Evolutionary conservation across 2,329 filamentous ascomycete species (phyloP).

Genomic region (Zymoseptoria brevis): DNA sequence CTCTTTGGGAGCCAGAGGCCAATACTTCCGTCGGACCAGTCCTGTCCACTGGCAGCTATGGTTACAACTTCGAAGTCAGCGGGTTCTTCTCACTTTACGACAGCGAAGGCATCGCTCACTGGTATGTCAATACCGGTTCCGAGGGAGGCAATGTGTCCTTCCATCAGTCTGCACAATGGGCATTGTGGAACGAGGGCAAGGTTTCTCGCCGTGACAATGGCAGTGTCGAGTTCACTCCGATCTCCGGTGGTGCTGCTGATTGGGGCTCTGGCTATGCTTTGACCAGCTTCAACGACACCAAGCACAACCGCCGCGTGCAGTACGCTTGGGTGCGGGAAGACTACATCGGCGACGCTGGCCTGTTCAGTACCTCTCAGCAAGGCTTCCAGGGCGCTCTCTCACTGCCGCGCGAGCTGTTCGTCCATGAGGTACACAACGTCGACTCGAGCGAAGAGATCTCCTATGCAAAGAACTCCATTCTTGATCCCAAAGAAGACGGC

Average conservation of each 20-base stretch:
- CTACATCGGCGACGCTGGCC: slow-evolving; percentile 28
- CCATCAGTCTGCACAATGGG: slow-evolving; percentile 34
- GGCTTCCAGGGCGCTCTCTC: slow-evolving; percentile 40
- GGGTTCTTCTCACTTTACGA: slow-evolving; percentile 41
- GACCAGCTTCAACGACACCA: slow-evolving; percentile 42
- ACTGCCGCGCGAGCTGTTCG: slow-evolving; percentile 40
- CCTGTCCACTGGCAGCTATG: slow-evolving; percentile 38
- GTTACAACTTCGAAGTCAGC: slow-evolving; percentile 43
- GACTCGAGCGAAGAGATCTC: slow-evolving; percentile 25
- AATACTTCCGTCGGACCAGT: slow-evolving; percentile 37
- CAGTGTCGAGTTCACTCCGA: slow-evolving; percentile 37
- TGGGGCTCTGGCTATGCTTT: slow-evolving; percentile 40
- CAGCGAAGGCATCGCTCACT: slow-evolving; percentile 37
- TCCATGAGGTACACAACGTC: slow-evolving; percentile 36
- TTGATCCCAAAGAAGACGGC: slow-evolving; percentile 28
- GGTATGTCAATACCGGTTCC: slow-evolving; percentile 35
- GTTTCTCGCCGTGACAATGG: slow-evolving; percentile 37
- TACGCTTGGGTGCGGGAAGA: slow-evolving; percentile 43
- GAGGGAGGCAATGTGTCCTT: slow-evolving; percentile 40
- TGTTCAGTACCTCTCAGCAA: slow-evolving; percentile 35
- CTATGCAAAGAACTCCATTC: slow-evolving; percentile 15
- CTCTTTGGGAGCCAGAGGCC: slow-evolving; percentile 38
- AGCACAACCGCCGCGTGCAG: slow-evolving; percentile 41
- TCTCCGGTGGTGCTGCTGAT: slow-evolving; percentile 38
- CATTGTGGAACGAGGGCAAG: slow-evolving; percentile 40